A percentile compares a stretch with the other conserved stretches of the same genome.
Evolutionary conservation across 805 yeast species (phyloP).

Genomic region (Wickerhamiella kurtzmanii): DNA sequence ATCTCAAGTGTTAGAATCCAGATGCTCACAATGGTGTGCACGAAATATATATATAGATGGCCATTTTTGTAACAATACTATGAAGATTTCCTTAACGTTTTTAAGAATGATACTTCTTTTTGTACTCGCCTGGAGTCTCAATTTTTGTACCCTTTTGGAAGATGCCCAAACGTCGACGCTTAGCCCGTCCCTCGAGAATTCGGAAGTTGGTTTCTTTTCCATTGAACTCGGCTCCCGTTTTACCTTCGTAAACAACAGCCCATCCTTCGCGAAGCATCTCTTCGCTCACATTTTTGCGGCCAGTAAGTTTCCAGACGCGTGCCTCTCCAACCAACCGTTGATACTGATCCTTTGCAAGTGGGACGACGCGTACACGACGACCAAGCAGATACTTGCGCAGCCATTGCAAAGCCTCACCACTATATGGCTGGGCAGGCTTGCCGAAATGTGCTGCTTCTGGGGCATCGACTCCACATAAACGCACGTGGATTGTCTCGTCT

Average conservation of each 20-base stretch:
- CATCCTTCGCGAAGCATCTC: conserved; percentile 78
- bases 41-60: too few relatives aligned
- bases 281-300: conserved; percentile 66
- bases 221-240: conserved; percentile 72
- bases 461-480: conserved; percentile 91
- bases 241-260: conserved; percentile 80
- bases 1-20: conserved; percentile 50
- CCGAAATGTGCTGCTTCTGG: conserved; percentile 95
- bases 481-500: conserved; percentile 59
- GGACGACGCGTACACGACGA: conserved; percentile 56
- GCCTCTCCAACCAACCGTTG: conserved; percentile 76
- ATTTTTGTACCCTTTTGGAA: conserved; percentile 42
- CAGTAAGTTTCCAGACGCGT: conserved; percentile 45
- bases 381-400: conserved; percentile 52
- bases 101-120: conserved; percentile 20
- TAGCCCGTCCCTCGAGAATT: conserved; percentile 48
- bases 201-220: conserved; percentile 52
- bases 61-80: background rate
- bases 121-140: conserved; percentile 71
- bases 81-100: background rate
- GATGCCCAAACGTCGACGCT: conserved; percentile 43
- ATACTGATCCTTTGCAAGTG: conserved; percentile 76
- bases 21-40: background rate
- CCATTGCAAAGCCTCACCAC: conserved; percentile 78
- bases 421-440: conserved; percentile 75